phyloP scores from a whole-genome alignment of 2,329 filamentous ascomycete genomes.

The Aureobasidium sp. region DNA sequence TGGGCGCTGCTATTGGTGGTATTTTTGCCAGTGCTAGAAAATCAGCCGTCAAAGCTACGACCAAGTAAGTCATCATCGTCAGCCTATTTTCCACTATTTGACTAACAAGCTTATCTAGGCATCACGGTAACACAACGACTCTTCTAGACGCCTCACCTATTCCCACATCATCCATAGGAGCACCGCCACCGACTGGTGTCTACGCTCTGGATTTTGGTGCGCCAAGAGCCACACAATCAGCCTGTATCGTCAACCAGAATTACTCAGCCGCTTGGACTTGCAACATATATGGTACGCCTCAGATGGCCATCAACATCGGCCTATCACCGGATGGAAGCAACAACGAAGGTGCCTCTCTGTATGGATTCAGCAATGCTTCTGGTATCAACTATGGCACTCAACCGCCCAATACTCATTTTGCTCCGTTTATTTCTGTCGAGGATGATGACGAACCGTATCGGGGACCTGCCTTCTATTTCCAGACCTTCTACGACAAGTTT shows the following conservation, averaged over 20 bases:
- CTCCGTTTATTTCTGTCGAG: conserved; percentile 46
- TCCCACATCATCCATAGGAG: conserved; percentile 45
- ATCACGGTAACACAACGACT: background rate
- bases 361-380: conserved; percentile 24
- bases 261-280: conserved; percentile 60
- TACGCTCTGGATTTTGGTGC: conserved; percentile 50
- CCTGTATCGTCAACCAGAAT: conserved; percentile 51
- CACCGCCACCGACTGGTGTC: conserved; percentile 48
- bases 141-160: conserved; percentile 46
- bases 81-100: background rate
- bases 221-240: conserved; percentile 43
- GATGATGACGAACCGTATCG: conserved; percentile 50
- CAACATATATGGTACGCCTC: conserved; percentile 36
- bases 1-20: conserved; percentile 31
- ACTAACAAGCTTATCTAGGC: background rate
- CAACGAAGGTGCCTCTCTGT: conserved; percentile 26
- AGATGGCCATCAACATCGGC: conserved; percentile 26
- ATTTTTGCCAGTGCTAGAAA: conserved; percentile 25
- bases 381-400: conserved; percentile 55
- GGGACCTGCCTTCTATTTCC: conserved; percentile 60
- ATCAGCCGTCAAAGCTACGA: conserved; percentile 6
- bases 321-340: conserved; percentile 18
- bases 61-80: background rate
- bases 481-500: conserved; percentile 56
- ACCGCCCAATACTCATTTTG: conserved; percentile 39